Evolutionary conservation across 306 rosid species (phyloP).

Genomic region (Myrica gale): DNA sequence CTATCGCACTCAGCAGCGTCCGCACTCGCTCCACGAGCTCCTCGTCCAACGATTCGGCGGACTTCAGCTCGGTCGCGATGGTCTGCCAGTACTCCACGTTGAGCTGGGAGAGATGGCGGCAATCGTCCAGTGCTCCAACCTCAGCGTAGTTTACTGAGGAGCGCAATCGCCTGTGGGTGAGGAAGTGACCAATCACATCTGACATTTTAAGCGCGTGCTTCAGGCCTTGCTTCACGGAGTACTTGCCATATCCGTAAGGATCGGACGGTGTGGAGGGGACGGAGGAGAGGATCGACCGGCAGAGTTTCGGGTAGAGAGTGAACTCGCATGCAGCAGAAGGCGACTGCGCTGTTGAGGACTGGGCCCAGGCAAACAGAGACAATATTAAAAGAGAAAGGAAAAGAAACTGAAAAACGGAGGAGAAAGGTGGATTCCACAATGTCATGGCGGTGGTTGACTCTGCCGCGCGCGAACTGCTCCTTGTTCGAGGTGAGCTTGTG

Average conservation of each 20-base stretch:
- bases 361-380: neutral
- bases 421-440: conserved; percentile 27
- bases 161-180: conserved; percentile 14
- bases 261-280: conserved; percentile 52
- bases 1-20: conserved; percentile 63
- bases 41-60: conserved; percentile 25
- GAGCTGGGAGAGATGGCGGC: conserved; percentile 51
- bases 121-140: conserved; percentile 52
- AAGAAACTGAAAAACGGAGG: conserved; percentile 13
- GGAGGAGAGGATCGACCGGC: conserved; percentile 65
- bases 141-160: conserved; percentile 28
- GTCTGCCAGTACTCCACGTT: conserved; percentile 55
- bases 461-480: neutral
- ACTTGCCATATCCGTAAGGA: conserved; percentile 57
- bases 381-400: conserved; percentile 10
- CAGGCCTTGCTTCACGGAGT: conserved; percentile 63
- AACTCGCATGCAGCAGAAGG: conserved; percentile 52
- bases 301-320: conserved; percentile 71
- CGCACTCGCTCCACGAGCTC: conserved; percentile 45
- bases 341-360: conserved; percentile 11
- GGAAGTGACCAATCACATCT: conserved; percentile 31
- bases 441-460: neutral
- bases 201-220: conserved; percentile 53
- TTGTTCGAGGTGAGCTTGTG: no score
- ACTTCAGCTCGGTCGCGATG: conserved; percentile 29